Base-by-base conservation (phyloP, 2,329 filamentous ascomycete species). In the Eutypella sp. region DNA sequence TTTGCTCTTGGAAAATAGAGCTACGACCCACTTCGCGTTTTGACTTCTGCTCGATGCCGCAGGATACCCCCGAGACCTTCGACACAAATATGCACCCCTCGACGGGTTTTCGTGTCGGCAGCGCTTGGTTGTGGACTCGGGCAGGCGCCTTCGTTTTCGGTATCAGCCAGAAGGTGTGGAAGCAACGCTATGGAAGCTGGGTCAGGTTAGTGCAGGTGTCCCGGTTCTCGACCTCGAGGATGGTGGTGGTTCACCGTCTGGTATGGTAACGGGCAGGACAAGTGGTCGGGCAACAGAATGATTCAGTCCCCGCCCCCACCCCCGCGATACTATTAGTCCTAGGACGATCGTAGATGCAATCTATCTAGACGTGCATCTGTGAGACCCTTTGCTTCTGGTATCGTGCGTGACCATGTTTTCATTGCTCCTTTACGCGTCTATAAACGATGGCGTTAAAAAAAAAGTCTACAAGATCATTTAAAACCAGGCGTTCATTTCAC, bases 1-100 rank as follows among this genome's bases (percentile, higher is more conserved):
- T 25, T 10, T 33, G 41, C 42, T 48, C 46, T 45, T 48, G 46
- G 34, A 48, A 44, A 29, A 48, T 33, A 45, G 42, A 48, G 42
- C 20, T 37, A 39, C n/a, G 22, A 4, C 25, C 15, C 25, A 27
- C 13, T 9, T 27, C 13, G 39, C 31, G 27, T 29, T 36, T 40
- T 27, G 23, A n/a, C 29, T n/a, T 44, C 45, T 39, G 10, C 36
- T 16, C 19, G 36, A 22, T n/a, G 36, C 23, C 36, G 20, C 36
- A 22, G 19, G 22, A 39, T 39, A 39, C 20, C 36, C 13, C 36
- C 4, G 5, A 39, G 36, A 24, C 36, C 11, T 39, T 39, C 36
- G 19, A 39, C 16, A 24, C 36, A 24, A 11, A 4, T 15, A 33
- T 33, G n/a, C n/a, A n/a, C 29, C 11, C 13, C 5, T 5, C 29